A percentile compares a stretch with the other conserved stretches of the same genome.
phyloP scores from a whole-genome alignment of 2,329 filamentous ascomycete genomes.

The Plectosphaerella cucumerina region DNA sequence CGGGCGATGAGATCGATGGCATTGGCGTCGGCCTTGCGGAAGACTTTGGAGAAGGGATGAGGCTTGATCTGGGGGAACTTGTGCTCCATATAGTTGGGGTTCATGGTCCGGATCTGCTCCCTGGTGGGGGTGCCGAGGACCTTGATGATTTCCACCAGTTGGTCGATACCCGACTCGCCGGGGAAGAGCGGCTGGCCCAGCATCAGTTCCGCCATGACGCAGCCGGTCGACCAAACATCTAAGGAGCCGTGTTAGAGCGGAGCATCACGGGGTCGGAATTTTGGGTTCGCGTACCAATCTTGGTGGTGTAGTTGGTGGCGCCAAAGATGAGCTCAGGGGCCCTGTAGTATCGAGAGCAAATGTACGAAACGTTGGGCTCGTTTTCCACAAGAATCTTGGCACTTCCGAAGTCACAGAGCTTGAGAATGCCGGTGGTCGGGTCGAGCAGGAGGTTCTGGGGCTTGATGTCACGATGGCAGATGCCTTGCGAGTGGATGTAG shows the following conservation, averaged over 20 bases:
- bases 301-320: constrained; percentile 98
- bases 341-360: constrained; percentile 98
- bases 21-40: constrained; percentile 89
- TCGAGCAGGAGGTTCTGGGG: constrained; percentile 96
- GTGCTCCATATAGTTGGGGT: constrained; percentile 99
- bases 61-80: constrained; percentile 99
- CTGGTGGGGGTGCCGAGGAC: constrained; percentile 93
- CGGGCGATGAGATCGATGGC: constrained; percentile 94
- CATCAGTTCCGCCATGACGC: constrained; percentile 99
- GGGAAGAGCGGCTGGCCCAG: constrained; percentile 96
- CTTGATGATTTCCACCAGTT: constrained; percentile 99
- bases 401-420: constrained; percentile 98
- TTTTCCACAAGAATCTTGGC: constrained; percentile 98
- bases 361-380: constrained; percentile 98
- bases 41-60: constrained; percentile 98
- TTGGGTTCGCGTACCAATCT: constrained; percentile 75
- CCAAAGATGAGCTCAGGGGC: constrained; percentile 98
- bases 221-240: constrained; percentile 99
- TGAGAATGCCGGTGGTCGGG: constrained; percentile 84
- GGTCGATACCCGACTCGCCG: constrained; percentile 96
- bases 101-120: constrained; percentile 99
- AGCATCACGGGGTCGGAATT: neutral
- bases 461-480: constrained; percentile 99
- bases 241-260: constrained; percentile 9
- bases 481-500: constrained; percentile 98